Base-by-base conservation (phyloP, 73 alveolate genomes). In the Paraurostyla sp. region DNA sequence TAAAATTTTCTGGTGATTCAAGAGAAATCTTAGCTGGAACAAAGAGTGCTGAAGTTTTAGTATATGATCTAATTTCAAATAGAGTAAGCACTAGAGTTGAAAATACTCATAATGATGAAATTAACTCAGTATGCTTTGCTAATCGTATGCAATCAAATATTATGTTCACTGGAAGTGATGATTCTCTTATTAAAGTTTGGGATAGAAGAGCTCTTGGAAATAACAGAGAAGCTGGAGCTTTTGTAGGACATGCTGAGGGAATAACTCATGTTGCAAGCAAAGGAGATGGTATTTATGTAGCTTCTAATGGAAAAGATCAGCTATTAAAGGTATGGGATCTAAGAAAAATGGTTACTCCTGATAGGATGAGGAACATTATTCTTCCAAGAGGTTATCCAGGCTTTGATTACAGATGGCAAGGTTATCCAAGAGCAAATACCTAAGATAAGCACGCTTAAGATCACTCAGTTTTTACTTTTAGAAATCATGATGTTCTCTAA, bases 201-300 rank as follows among this genome's bases (percentile, higher is more conserved):
- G 98, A 95, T 58, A 65, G 94, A 23, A 89, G 98, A 69, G 91
- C 91, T 2, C 87, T 94, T 35, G 88, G 73, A 16, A 57, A 60
- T 48, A 86, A 88, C 41, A 62, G 87, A 49, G 85, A 88, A 0
- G 90, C 90, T 43, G 98, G 98, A 3, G 89, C 76, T 16, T 93
- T 95, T 33, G 87, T 95, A 3, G 98, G 98, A 0, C 98, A 95
- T 78, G 33, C 89, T 41, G 98, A 93, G 71, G 98, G 98, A 9
- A 51, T 95, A 3, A 95, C 98, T 40, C 71, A 78, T 71, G 92
- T 95, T 0, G 93, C 93, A 23, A 73, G 95, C 29, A 89, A 92
- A 62, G 90, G 93, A 22, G 97, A 95, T 71, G 94, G 95, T 1
- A 32, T 91, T 25, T 65, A 90, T 57, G 58, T 95, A 45, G 94